Percentiles rank a stretch among this genome's conserved stretches.
These are phyloP conservation scores for Maudiozyma humilis DNA, from an alignment of 1,139 yeast genomes.

Conservation along the genomic window DNA sequence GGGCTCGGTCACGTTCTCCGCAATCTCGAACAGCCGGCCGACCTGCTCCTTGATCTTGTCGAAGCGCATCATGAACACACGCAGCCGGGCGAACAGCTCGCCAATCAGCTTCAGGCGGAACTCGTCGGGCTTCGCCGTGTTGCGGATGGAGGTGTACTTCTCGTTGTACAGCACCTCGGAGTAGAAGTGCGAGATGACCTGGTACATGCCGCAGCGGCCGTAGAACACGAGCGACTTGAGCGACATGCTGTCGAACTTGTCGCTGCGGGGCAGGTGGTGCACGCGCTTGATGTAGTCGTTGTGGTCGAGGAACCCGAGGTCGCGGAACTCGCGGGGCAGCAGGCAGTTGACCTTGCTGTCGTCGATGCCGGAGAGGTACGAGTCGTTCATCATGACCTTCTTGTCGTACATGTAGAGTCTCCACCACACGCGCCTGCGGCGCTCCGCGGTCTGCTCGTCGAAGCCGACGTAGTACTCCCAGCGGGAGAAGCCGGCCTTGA, in stretches of 20 bases:
- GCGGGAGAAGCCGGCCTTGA: constrained; percentile 22
- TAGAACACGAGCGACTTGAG: constrained; percentile 13
- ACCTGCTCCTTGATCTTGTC: constrained; percentile 17
- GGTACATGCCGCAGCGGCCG: constrained; percentile 16
- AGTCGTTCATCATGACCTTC: constrained; percentile 11
- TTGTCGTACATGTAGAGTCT: constrained; percentile 21
- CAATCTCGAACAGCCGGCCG: constrained; percentile 15
- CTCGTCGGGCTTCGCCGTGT: constrained; percentile 20
- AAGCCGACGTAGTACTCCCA: constrained; percentile 25
- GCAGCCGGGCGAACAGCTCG: constrained; percentile 17
- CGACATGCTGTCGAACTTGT: constrained; percentile 13
- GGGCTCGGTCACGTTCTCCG: constrained; percentile 5
- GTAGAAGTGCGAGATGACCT: constrained; percentile 17
- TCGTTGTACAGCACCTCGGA: constrained; percentile 20
- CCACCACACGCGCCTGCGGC: constrained; percentile 22
- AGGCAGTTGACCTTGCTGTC: constrained; percentile 21
- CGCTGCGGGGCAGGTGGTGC: constrained; percentile 6
- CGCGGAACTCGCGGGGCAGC: constrained; percentile 21
- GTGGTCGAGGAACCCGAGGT: constrained; percentile 22
- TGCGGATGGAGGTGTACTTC: constrained; percentile 23
- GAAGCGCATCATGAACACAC: constrained; percentile 9
- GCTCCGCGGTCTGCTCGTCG: constrained; percentile 21
- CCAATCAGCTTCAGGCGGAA: constrained; percentile 13
- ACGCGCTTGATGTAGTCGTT: constrained; percentile 20
- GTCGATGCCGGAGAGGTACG: constrained; percentile 19